phyloP scores from a whole-genome alignment of 2,329 filamentous ascomycete species.

The Golovinomyces cichoracearum region DNA sequence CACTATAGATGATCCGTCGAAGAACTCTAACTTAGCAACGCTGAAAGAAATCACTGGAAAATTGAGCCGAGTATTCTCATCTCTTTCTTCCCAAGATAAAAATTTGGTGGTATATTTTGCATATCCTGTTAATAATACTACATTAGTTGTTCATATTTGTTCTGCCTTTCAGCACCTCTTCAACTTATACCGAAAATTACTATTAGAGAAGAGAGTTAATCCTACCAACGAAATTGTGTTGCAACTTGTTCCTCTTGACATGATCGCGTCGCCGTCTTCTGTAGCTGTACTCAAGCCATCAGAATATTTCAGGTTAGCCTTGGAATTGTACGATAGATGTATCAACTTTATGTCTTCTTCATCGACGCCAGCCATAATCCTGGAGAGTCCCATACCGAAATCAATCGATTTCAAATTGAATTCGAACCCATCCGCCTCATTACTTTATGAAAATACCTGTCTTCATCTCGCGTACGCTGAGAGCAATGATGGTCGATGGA shows the following conservation, averaged over 20 bases:
- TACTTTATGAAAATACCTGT: constrained; percentile 53
- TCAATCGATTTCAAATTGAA: constrained; percentile 51
- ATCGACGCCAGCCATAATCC: constrained; percentile 42
- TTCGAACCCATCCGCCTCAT: constrained; percentile 39
- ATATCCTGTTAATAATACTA: constrained; percentile 36
- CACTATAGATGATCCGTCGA: constrained; percentile 16
- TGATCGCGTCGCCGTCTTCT: constrained; percentile 36
- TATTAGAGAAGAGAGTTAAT: constrained; percentile 23
- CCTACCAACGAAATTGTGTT: constrained; percentile 42
- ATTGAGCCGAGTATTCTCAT: constrained; percentile 13
- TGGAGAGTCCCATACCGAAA: constrained; percentile 44
- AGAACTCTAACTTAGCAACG: constrained; percentile 9
- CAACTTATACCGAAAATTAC: constrained; percentile 30
- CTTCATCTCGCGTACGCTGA: constrained; percentile 58
- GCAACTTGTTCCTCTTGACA: constrained; percentile 44
- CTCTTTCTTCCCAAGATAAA: constrained; percentile 16
- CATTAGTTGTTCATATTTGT: constrained; percentile 43
- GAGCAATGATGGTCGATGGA: constrained; percentile 51
- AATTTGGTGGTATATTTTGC: constrained; percentile 56
- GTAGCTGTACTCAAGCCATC: constrained; percentile 34
- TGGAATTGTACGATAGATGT: constrained; percentile 58
- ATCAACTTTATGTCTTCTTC: constrained; percentile 29
- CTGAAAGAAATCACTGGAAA: constrained; percentile 12
- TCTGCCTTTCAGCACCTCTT: constrained; percentile 48
- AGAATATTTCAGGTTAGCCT: constrained; percentile 35